These are phyloP conservation scores for Sugiyamaella qingdaonensis DNA, from an alignment of 805 yeast genomes.

Conservation along the genomic window DNA sequence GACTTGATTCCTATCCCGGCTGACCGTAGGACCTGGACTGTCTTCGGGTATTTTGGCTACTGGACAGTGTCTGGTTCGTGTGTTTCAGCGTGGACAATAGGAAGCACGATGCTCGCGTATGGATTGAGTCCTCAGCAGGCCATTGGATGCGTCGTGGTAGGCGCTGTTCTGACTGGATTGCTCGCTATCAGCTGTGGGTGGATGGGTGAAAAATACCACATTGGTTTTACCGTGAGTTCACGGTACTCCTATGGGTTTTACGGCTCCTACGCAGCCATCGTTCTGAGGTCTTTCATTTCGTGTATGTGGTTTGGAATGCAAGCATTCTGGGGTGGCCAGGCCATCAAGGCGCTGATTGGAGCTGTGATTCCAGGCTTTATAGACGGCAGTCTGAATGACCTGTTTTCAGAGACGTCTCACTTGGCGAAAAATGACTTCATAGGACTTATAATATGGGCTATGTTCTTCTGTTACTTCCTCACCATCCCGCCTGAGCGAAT, in stretches of 20 bases:
- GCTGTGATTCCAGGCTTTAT: conserved; percentile 35
- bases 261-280: conserved; percentile 42
- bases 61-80: background rate
- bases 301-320: conserved; percentile 46
- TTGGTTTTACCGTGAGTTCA: conserved; percentile 45
- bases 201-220: conserved; percentile 36
- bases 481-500: conserved; percentile 23
- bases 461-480: conserved; percentile 7
- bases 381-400: conserved; percentile 34
- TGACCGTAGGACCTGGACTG: background rate
- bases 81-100: background rate
- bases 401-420: conserved; percentile 36
- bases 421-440: conserved; percentile 36
- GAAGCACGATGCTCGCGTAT: background rate
- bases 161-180: background rate
- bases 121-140: background rate
- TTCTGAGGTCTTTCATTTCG: conserved; percentile 42
- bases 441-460: conserved; percentile 38
- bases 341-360: conserved; percentile 25
- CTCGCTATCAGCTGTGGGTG: background rate
- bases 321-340: conserved; percentile 44
- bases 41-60: background rate
- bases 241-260: conserved; percentile 45
- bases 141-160: background rate
- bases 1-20: background rate